Evolutionary conservation across 495 filamentous ascomycete species (phyloP), one percentile per base, ranked within the genome.

Genomic region (Hyphodiscus hymeniophilus): DNA sequence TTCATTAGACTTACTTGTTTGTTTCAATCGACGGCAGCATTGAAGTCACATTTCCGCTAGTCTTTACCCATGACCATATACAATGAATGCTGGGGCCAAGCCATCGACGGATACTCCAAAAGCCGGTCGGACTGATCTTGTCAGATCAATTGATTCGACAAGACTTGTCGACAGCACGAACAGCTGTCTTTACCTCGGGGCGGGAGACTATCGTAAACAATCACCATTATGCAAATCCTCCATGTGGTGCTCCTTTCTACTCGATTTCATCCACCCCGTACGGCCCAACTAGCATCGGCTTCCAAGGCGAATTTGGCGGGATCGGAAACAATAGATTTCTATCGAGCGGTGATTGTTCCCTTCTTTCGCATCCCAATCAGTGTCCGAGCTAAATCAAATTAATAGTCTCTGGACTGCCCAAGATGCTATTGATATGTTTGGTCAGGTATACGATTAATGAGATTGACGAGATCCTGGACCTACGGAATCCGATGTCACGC

Each of bases 31-130:
- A n/a, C n/a, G n/a, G n/a, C n/a, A n/a, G n/a, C n/a, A n/a, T n/a
- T n/a, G n/a, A n/a, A n/a, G n/a, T n/a, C n/a, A n/a, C n/a, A n/a
- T n/a, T n/a, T n/a, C n/a, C n/a, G n/a, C n/a, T n/a, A n/a, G n/a
- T n/a, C n/a, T n/a, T n/a, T n/a, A n/a, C n/a, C n/a, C n/a, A n/a
- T n/a, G n/a, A n/a, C n/a, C n/a, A 75, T 85, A 51, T 85, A 85
- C 59, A 85, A 85, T 58, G 81, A 85, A 57, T 81, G 80, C 24
- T 85, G 81, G 81, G 81, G 78, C 7, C 81, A 85, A 48, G 59
- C 71, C 18, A 66, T 48, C 1, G 41, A 66, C 3, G 58, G 58
- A 12, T 66, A 72, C 42, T 77, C 79, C 1, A n/a, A 79, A 84
- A 50, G 72, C 75, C 17, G 63, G 57, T 8, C 57, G 84, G 13